Percentiles rank a stretch among this genome's conserved stretches.
Conservation (phyloP, 495 filamentous ascomycete genomes). For the Collariella sp. region DNA sequence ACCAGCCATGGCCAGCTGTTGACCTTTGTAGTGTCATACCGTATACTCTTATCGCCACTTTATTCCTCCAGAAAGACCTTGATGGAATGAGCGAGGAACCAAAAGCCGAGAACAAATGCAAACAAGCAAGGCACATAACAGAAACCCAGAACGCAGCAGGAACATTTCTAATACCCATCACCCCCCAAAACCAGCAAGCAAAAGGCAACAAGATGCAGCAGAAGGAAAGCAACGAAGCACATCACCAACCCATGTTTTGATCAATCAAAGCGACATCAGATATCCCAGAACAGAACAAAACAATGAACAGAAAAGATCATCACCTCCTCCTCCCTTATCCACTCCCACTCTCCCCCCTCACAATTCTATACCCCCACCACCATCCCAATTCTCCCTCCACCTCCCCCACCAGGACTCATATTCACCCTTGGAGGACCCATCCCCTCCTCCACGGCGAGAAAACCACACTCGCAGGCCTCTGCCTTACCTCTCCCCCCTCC, state of each 20-base stretch:
- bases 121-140: too few species aligned
- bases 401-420: neutral
- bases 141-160: too few species aligned
- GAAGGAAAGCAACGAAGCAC: neutral
- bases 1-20: neutral
- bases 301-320: neutral
- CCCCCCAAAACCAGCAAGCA: neutral
- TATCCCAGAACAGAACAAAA: slow-evolving; percentile 4
- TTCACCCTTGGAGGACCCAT: neutral
- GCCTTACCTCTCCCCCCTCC: neutral
- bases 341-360: neutral
- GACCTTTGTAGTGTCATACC: too few species aligned
- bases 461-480: slow-evolving; percentile 13
- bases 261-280: neutral
- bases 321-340: neutral
- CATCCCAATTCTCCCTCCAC: neutral
- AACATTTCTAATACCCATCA: too few species aligned
- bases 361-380: neutral
- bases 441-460: slow-evolving; percentile 17
- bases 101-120: too few species aligned
- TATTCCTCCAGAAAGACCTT: too few species aligned
- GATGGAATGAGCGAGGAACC: neutral
- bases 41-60: too few species aligned
- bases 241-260: slow-evolving; percentile 2
- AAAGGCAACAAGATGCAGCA: neutral